Conservation (phyloP, 495 filamentous ascomycete species). For the Talaromyces stipitatus region DNA sequence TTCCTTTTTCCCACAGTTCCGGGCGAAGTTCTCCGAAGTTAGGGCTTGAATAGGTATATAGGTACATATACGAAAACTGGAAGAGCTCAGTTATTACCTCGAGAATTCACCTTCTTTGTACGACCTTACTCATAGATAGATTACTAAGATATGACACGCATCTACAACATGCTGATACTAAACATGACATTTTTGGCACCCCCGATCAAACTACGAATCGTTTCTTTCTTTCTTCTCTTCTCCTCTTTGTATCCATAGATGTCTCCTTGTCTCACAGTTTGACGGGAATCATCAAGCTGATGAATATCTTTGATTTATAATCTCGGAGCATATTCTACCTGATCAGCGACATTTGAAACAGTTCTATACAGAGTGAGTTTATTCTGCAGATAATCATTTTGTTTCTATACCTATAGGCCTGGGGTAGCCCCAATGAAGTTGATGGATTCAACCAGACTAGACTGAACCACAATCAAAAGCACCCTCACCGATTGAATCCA, state of each 20-base stretch:
- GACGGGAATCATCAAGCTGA: background rate
- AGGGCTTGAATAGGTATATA: too few relatives aligned
- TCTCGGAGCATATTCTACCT: background rate
- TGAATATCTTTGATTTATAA: background rate
- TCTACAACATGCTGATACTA: too few relatives aligned
- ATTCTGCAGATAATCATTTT: background rate
- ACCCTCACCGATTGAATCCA: too few relatives aligned
- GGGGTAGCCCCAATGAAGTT: too few relatives aligned
- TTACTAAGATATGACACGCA: too few relatives aligned
- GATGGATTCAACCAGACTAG: too few relatives aligned
- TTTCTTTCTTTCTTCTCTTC: background rate
- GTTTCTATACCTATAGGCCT: too few relatives aligned
- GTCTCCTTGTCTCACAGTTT: background rate
- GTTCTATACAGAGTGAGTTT: background rate
- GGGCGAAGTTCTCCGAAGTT: too few relatives aligned
- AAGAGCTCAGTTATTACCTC: background rate
- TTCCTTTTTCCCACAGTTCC: too few relatives aligned
- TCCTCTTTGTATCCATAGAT: background rate
- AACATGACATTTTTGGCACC: too few relatives aligned
- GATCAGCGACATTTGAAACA: background rate
- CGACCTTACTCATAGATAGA: background rate
- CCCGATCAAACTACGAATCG: background rate
- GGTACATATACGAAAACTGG: background rate
- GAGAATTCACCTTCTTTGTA: background rate
- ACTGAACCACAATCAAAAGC: too few relatives aligned